A percentile compares a stretch with the other conserved stretches of the same genome.
Evolutionary conservation across 2,329 filamentous ascomycete species (phyloP).

Genomic region (Trichoderma gracile): DNA sequence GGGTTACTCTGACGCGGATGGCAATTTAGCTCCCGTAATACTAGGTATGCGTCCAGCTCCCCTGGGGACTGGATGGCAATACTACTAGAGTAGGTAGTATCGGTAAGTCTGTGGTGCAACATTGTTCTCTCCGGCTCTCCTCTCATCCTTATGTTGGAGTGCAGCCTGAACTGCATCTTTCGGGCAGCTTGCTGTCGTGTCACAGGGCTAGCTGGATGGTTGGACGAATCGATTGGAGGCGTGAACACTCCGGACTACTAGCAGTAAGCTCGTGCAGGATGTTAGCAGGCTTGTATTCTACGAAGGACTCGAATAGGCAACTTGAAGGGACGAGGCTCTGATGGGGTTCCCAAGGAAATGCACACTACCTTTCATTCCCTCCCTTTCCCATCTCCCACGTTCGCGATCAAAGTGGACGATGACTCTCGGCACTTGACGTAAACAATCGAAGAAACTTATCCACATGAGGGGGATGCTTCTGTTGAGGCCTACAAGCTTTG

Average conservation of each 20-base stretch:
- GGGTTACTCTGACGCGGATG: slow-evolving; percentile 1
- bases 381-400: background rate
- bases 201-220: background rate
- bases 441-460: background rate
- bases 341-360: background rate
- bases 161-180: background rate
- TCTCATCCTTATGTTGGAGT: background rate
- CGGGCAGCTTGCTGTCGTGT: slow-evolving; percentile 8
- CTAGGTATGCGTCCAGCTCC: background rate
- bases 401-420: background rate
- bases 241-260: background rate
- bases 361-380: background rate
- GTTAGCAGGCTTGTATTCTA: background rate
- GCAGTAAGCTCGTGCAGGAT: background rate
- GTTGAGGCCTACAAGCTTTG: background rate
- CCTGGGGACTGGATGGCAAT: too few relatives aligned
- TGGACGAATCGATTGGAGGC: background rate
- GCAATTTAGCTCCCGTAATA: slow-evolving; percentile 17
- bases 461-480: background rate
- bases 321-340: background rate
- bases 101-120: background rate
- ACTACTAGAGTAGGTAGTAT: too few relatives aligned
- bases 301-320: background rate
- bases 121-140: background rate
- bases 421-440: background rate